phyloP scores from a whole-genome alignment of 2,329 filamentous ascomycete genomes.

The Pleomassaria siparia region DNA sequence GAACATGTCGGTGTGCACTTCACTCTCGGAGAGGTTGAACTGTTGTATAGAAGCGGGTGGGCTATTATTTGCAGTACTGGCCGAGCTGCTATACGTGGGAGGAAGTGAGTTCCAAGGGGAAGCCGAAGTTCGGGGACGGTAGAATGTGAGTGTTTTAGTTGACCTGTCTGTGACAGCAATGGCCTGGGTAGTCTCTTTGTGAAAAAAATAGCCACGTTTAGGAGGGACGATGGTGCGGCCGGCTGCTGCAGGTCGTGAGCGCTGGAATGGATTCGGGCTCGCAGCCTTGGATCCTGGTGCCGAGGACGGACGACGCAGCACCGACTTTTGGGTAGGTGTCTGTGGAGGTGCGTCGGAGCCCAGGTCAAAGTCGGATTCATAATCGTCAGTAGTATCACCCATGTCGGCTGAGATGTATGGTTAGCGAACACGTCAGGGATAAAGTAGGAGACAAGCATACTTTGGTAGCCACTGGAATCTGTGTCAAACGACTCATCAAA shows the following conservation, averaged over 20 bases:
- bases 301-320: slow-evolving; percentile 54
- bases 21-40: slow-evolving; percentile 42
- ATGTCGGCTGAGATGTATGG: slow-evolving; percentile 53
- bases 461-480: slow-evolving; percentile 59
- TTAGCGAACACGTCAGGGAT: slow-evolving; percentile 47
- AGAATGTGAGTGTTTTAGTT: slow-evolving; percentile 47
- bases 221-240: slow-evolving; percentile 32
- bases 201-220: slow-evolving; percentile 39
- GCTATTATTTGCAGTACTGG: slow-evolving; percentile 44
- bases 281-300: slow-evolving; percentile 43
- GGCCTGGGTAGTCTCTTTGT: slow-evolving; percentile 38
- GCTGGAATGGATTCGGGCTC: slow-evolving; percentile 42
- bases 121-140: slow-evolving; percentile 37
- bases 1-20: slow-evolving; percentile 39
- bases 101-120: slow-evolving; percentile 26
- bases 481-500: slow-evolving; percentile 47
- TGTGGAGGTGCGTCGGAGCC: slow-evolving; percentile 51
- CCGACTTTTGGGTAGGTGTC: slow-evolving; percentile 45
- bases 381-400: slow-evolving; percentile 63
- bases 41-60: slow-evolving; percentile 39
- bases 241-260: slow-evolving; percentile 21
- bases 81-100: slow-evolving; percentile 41
- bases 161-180: slow-evolving; percentile 46
- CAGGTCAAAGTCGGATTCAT: slow-evolving; percentile 49
- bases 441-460: slow-evolving; percentile 47